phyloP scores from a whole-genome alignment of 2,329 filamentous ascomycete species.

The Clarireedia monteithiana region DNA sequence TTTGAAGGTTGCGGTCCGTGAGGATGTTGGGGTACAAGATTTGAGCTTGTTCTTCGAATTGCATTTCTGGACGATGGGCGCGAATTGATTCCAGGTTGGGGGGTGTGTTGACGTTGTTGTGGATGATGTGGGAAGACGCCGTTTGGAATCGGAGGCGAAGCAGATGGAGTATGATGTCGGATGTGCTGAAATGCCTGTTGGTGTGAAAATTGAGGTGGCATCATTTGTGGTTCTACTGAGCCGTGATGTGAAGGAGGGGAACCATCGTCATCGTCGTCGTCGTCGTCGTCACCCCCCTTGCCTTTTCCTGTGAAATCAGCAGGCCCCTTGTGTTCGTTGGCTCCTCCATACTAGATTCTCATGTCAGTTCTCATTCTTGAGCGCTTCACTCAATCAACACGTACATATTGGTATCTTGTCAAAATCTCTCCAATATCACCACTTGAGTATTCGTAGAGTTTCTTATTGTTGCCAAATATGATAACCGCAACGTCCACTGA shows the following conservation, averaged over 20 bases:
- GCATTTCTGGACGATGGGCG: conserved; percentile 75
- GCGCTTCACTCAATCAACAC: conserved; percentile 32
- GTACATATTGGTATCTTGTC: conserved; percentile 80
- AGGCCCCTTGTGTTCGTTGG: conserved; percentile 95
- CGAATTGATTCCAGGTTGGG: conserved; percentile 69
- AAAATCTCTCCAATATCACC: conserved; percentile 88
- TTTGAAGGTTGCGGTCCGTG: conserved; percentile 52
- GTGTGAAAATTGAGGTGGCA: conserved; percentile 63
- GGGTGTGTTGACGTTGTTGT: conserved; percentile 64
- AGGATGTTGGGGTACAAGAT: conserved; percentile 58
- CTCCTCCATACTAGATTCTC: conserved; percentile 66
- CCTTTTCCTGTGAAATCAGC: conserved; percentile 79
- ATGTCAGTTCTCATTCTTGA: conserved; percentile 16
- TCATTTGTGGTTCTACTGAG: conserved; percentile 46
- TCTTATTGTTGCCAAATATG: conserved; percentile 98
- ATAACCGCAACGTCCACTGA: conserved; percentile 98
- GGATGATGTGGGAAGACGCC: conserved; percentile 31
- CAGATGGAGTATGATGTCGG: conserved; percentile 73
- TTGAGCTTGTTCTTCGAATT: conserved; percentile 65
- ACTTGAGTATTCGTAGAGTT: conserved; percentile 96
- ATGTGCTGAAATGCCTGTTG: conserved; percentile 70
- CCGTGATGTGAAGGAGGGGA: conserved; percentile 47
- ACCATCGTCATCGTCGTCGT: conserved; percentile 63
- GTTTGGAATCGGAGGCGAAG: conserved; percentile 76
- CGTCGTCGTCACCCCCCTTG: conserved; percentile 68